Conservation (phyloP, 345 rosid species). For the Passiflora organensis region DNA sequence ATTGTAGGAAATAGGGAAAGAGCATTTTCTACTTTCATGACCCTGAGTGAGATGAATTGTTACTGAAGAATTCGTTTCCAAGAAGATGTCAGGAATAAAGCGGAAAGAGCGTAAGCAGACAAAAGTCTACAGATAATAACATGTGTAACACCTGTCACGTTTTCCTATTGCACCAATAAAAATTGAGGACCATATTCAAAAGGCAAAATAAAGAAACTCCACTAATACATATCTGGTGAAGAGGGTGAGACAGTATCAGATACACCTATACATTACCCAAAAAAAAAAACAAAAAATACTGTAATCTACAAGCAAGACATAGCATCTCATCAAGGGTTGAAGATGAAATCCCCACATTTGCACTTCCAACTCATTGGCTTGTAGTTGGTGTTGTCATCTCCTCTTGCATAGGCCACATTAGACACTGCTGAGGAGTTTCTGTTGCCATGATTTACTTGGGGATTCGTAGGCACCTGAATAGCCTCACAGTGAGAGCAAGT, state of each 20-base stretch:
- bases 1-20: neutral
- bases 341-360: slow-evolving; percentile 87
- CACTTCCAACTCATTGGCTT: slow-evolving; percentile 97
- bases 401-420: slow-evolving; percentile 43
- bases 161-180: neutral
- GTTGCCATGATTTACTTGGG: slow-evolving; percentile 34
- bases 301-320: neutral
- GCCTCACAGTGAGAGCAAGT: slow-evolving; percentile 79
- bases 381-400: slow-evolving; percentile 64
- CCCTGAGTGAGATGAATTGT: neutral
- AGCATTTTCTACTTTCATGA: neutral
- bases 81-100: slow-evolving; percentile 5
- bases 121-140: neutral
- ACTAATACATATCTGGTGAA: too few species aligned
- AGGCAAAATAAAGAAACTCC: too few species aligned
- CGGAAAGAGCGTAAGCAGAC: neutral
- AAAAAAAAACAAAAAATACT: neutral
- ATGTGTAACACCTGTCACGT: neutral
- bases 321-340: slow-evolving; percentile 49
- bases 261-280: neutral
- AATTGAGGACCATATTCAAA: too few species aligned
- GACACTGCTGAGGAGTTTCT: slow-evolving; percentile 20
- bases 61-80: neutral
- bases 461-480: slow-evolving; percentile 84
- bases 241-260: neutral